Evolutionary conservation across 305 asterid genomes (phyloP).

Genomic region (Rubia occidens): DNA sequence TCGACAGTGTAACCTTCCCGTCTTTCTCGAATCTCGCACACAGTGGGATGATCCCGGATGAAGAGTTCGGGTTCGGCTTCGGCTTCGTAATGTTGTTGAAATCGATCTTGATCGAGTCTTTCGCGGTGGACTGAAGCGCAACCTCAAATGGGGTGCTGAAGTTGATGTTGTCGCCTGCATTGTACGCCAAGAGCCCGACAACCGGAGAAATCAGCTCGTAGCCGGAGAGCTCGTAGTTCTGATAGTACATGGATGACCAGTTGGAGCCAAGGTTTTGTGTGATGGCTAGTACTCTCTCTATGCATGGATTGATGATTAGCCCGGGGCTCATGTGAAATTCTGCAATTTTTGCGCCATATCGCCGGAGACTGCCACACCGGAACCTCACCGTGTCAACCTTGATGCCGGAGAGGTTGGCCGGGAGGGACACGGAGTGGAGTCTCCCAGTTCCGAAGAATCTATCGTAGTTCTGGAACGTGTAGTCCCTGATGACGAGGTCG

Average conservation of each 20-base stretch:
- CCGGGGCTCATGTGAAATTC: conserved; percentile 48
- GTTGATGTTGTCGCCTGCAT: conserved; percentile 24
- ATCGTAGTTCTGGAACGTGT: conserved; percentile 48
- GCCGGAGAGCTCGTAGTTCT: conserved; percentile 53
- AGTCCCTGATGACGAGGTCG: conserved; percentile 61
- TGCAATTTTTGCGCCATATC: conserved; percentile 55
- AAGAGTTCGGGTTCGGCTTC: conserved; percentile 11
- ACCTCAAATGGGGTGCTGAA: conserved; percentile 35
- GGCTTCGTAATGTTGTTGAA: conserved; percentile 34
- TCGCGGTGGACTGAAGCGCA: conserved; percentile 22
- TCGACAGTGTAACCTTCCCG: conserved; percentile 46
- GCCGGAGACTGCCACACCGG: conserved; percentile 69
- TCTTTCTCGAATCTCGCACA: conserved; percentile 59
- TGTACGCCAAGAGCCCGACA: conserved; percentile 54
- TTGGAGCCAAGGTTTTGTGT: conserved; percentile 54
- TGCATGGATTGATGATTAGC: conserved; percentile 36
- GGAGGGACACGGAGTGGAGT: conserved; percentile 35
- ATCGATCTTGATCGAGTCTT: conserved; percentile 46
- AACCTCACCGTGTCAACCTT: conserved; percentile 35
- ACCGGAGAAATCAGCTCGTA: conserved; percentile 65
- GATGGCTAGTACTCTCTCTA: conserved; percentile 47
- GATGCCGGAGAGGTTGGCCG: conserved; percentile 66
- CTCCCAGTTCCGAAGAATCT: conserved; percentile 50
- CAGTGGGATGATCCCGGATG: conserved; percentile 40
- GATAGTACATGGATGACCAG: conserved; percentile 64